These are phyloP conservation scores for Bombardia bombarda DNA, from an alignment of 495 filamentous ascomycete species.

Conservation along the genomic window DNA sequence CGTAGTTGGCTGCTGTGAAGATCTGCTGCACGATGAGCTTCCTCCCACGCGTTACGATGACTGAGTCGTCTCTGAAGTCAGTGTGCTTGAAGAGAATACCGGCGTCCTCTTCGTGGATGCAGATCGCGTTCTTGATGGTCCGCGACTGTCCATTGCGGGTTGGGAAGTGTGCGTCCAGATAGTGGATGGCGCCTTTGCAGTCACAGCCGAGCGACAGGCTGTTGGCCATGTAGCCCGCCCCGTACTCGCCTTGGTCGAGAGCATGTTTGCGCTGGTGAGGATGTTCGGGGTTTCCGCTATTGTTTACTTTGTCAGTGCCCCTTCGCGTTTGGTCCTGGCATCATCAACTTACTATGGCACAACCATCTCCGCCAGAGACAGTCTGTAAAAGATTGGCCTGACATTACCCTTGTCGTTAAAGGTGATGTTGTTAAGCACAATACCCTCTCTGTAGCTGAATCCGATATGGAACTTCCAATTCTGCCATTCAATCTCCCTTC, in stretches of 20 bases:
- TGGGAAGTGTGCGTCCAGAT: slow-evolving; percentile 75
- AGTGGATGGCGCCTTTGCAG: slow-evolving; percentile 93
- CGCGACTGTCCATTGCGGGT: slow-evolving; percentile 69
- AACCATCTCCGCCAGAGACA: slow-evolving; percentile 95
- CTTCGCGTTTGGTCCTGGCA: not conserved
- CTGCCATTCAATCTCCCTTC: slow-evolving; percentile 79
- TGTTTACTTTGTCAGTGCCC: not conserved
- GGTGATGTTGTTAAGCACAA: slow-evolving; percentile 85
- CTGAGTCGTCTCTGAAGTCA: slow-evolving; percentile 86
- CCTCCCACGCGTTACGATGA: slow-evolving; percentile 77
- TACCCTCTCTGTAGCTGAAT: slow-evolving; percentile 94
- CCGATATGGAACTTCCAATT: slow-evolving; percentile 93
- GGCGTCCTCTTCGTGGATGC: slow-evolving; percentile 91
- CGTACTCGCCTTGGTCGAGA: slow-evolving; percentile 91
- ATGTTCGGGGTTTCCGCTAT: slow-evolving; percentile 73
- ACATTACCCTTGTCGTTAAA: slow-evolving; percentile 81
- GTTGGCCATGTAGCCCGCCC: slow-evolving; percentile 94
- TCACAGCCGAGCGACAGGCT: slow-evolving; percentile 82
- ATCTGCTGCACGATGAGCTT: slow-evolving; percentile 88
- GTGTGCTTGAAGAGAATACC: slow-evolving; percentile 96
- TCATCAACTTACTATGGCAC: slow-evolving; percentile 61
- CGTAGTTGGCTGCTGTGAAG: slow-evolving; percentile 96
- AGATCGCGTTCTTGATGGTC: slow-evolving; percentile 91
- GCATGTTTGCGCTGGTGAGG: slow-evolving; percentile 93
- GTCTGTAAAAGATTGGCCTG: slow-evolving; percentile 77